Percentiles rank a stretch among this genome's conserved stretches.
Evolutionary conservation across 2,329 filamentous ascomycete species (phyloP).

Genomic region (Dactylellina cionopaga): DNA sequence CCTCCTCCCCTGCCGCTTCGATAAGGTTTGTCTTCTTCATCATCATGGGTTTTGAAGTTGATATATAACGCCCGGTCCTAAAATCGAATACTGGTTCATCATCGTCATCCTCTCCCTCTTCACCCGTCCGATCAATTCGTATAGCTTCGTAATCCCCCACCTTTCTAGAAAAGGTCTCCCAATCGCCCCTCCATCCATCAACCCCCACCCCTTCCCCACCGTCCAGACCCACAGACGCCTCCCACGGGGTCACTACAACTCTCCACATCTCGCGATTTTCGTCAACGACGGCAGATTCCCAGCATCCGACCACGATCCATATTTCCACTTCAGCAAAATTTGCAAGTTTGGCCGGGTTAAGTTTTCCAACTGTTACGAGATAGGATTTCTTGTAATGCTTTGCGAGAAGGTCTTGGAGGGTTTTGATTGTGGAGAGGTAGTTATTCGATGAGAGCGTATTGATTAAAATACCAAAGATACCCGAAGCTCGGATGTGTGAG

Average conservation of each 20-base stretch:
- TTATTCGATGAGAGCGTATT: constrained; percentile 94
- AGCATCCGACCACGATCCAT: constrained; percentile 97
- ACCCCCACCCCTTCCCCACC: constrained; percentile 83
- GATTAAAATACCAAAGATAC: constrained; percentile 91
- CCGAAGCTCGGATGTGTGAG: constrained; percentile 79
- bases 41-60: constrained; percentile 79
- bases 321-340: constrained; percentile 96
- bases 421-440: constrained; percentile 81
- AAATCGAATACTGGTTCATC: constrained; percentile 89
- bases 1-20: constrained; percentile 59
- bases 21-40: constrained; percentile 53
- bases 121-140: constrained; percentile 50
- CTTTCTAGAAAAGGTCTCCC: constrained; percentile 72
- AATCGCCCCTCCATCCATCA: constrained; percentile 87
- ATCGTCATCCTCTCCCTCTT: constrained; percentile 58
- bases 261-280: constrained; percentile 89
- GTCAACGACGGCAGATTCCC: constrained; percentile 88
- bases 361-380: constrained; percentile 93
- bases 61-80: constrained; percentile 83
- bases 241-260: constrained; percentile 93
- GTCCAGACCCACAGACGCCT: constrained; percentile 80
- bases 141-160: constrained; percentile 49
- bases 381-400: constrained; percentile 92
- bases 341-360: constrained; percentile 93
- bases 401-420: constrained; percentile 77